Conservation (phyloP, 345 rosid genomes). For the Eucalyptus cloeziana region DNA sequence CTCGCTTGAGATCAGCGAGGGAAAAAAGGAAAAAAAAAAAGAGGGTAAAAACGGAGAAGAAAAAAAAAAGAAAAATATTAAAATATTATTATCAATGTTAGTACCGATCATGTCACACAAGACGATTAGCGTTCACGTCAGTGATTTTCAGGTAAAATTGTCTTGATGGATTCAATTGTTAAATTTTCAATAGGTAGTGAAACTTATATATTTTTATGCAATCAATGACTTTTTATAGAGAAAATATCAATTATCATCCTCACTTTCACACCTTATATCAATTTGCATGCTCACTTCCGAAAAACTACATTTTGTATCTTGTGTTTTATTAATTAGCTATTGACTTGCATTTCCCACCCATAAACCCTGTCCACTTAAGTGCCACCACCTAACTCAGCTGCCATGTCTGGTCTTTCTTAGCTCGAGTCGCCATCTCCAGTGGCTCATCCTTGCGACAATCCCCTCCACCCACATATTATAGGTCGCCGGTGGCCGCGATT, state of each 20-base stretch:
- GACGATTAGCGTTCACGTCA: accelerated
- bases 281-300: neutral
- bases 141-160: accelerated
- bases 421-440: neutral
- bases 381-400: neutral
- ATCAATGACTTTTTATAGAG: neutral
- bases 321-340: neutral
- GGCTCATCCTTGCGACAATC: neutral
- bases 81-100: too few species aligned
- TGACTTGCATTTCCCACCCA: neutral
- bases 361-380: neutral
- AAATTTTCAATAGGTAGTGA: neutral
- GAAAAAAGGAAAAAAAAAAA: too few species aligned
- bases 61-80: too few species aligned
- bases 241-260: neutral
- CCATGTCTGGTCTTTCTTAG: neutral
- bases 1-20: too few species aligned
- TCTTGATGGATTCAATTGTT: too few species aligned
- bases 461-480: neutral
- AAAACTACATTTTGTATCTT: too few species aligned
- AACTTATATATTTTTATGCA: neutral
- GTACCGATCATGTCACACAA: neutral
- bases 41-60: too few species aligned
- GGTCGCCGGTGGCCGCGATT: neutral
- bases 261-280: neutral